A percentile compares a stretch with the other conserved stretches of the same genome.
Evolutionary conservation across 441 rosid species (phyloP).

Genomic region (Pelargonium citronellum): DNA sequence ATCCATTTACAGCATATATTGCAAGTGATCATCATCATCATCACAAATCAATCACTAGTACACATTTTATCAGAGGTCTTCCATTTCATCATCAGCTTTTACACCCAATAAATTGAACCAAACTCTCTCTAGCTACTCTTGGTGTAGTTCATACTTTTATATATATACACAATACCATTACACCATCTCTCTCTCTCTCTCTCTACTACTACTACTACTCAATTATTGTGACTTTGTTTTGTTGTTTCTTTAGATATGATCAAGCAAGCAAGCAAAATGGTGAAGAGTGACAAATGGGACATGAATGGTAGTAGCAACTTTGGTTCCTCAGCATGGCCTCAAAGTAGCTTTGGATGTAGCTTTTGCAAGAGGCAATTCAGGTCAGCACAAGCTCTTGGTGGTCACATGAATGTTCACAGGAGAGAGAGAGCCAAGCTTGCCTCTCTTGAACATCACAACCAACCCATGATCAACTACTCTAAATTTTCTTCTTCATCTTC

Average conservation of each 20-base stretch:
- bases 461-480: slow-evolving; percentile 19
- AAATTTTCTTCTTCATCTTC: neutral
- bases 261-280: slow-evolving; percentile 8
- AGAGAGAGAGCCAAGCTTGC: slow-evolving; percentile 74
- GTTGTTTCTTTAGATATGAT: neutral
- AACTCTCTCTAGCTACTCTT: slow-evolving; percentile 11
- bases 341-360: slow-evolving; percentile 56
- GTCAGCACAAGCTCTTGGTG: slow-evolving; percentile 91
- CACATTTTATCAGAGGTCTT: slow-evolving; percentile 18
- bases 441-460: slow-evolving; percentile 20
- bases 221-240: too few relatives aligned
- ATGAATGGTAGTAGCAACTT: too few relatives aligned
- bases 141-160: slow-evolving; percentile 11
- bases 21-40: slow-evolving; percentile 18
- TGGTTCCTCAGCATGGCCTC: slow-evolving; percentile 45
- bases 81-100: slow-evolving; percentile 24
- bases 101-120: slow-evolving; percentile 18
- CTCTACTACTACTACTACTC: slow-evolving; percentile 12
- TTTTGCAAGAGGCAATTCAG: slow-evolving; percentile 66
- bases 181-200: slow-evolving; percentile 18
- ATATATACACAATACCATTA: neutral
- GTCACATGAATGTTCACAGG: slow-evolving; percentile 82
- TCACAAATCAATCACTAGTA: too few relatives aligned
- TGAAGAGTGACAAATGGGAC: too few relatives aligned
- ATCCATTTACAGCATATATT: slow-evolving; percentile 36